A percentile compares a stretch with the other conserved stretches of the same genome.
These are phyloP conservation scores for Ceratobasidium sp. DNA, from an alignment of 1,284 basidiomycete genomes.

Conservation along the genomic window DNA sequence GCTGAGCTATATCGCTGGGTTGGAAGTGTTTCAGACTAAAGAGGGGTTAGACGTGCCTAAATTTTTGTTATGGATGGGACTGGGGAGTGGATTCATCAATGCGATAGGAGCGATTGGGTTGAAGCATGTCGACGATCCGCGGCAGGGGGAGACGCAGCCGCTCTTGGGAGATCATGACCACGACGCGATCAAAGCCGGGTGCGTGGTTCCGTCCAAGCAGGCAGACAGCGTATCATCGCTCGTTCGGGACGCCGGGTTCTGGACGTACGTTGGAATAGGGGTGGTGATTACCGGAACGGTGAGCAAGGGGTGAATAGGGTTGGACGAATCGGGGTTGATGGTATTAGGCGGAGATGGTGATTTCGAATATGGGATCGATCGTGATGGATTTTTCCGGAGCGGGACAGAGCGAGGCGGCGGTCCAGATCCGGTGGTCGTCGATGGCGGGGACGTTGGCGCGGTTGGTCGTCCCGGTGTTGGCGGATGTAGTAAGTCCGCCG, in stretches of 20 bases:
- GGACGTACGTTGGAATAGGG: slow-evolving; percentile 57
- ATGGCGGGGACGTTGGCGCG: slow-evolving; percentile 72
- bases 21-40: slow-evolving; percentile 59
- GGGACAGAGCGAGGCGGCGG: not conserved
- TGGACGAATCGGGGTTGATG: not conserved
- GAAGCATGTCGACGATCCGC: slow-evolving; percentile 40
- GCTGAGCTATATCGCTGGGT: slow-evolving; percentile 65
- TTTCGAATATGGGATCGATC: slow-evolving; percentile 77
- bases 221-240: slow-evolving; percentile 45
- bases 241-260: slow-evolving; percentile 65
- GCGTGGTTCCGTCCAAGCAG: slow-evolving; percentile 3
- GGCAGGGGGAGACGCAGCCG: not conserved
- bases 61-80: slow-evolving; percentile 65
- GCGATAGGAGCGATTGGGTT: slow-evolving; percentile 60
- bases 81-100: slow-evolving; percentile 61
- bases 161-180: slow-evolving; percentile 10
- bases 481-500: slow-evolving; percentile 63
- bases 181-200: slow-evolving; percentile 21
- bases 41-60: slow-evolving; percentile 58
- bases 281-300: slow-evolving; percentile 59
- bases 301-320: slow-evolving; percentile 2
- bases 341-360: slow-evolving; percentile 77
- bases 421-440: slow-evolving; percentile 71
- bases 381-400: slow-evolving; percentile 47
- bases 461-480: slow-evolving; percentile 66